Evolutionary conservation across 202 grass and related monocot genomes (phyloP), one percentile per base, ranked within the genome.

Genomic region (Elaeis oleifera): DNA sequence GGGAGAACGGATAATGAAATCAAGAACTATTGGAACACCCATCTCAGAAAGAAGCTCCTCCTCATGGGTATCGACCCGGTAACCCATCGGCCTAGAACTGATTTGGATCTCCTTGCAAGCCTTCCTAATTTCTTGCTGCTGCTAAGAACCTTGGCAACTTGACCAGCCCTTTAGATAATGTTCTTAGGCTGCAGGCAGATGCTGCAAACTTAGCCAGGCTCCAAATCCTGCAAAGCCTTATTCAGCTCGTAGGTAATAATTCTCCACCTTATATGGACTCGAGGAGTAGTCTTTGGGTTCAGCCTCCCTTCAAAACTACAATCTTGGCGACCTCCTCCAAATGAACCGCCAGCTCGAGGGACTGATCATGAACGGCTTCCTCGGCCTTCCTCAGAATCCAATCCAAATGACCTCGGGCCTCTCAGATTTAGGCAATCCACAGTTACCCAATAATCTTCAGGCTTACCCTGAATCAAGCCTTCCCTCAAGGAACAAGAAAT

Each of bases 21-120:
- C 28, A 68, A 68, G 65, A 68, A 68, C 26, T 17, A 68, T 28
- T 68, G 65, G 65, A 68, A 68, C 18, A 68, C 65, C 1, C 51
- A 29, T 14, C 65, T 68, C 9, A 55, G 20, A 28, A 68, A 55
- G 65, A 68, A 56, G 52, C 65, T 68, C 18, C 52, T 68, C 9
- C 6, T 16, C 24, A 16, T 68, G 51, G 65, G 65, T 4, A 39
- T 68, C 27, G 65, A 68, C 65, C 65, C 65, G 0, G 51, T 39
- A 16, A 68, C 65, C 9, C 65, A 68, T 23, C 1, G 4, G 64
- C 51, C 17, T 23, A 18, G 17, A 18, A 14, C 51, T 18, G 26
- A 54, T 39, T 8, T 68, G 27, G 25, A 31, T 36, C 7, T 17
- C 8, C 50, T 66, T 18, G 13, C 63, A 18, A 66, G 50, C 51